These are phyloP conservation scores for Aspergillus ruber DNA, from an alignment of 2,329 filamentous ascomycete genomes.

Conservation along the genomic window DNA sequence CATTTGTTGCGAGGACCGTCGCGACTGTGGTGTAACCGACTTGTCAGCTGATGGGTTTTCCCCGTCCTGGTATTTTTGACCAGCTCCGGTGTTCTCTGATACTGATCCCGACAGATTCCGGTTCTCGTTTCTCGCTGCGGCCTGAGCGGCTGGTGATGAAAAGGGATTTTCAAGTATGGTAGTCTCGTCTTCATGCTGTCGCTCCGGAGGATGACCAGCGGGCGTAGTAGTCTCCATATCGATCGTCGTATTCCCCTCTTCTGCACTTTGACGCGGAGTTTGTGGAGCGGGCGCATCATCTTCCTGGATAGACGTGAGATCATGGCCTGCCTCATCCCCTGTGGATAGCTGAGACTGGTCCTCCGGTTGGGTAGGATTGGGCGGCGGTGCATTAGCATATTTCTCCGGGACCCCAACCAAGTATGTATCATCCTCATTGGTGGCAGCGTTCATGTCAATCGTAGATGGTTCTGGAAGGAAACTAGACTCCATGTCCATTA, in stretches of 20 bases:
- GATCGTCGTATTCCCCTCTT: slow-evolving; percentile 5
- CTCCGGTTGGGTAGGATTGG: slow-evolving; percentile 7
- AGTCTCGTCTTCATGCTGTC: slow-evolving; percentile 24
- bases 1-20: slow-evolving; percentile 16
- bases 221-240: slow-evolving; percentile 15
- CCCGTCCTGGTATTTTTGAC: slow-evolving; percentile 14
- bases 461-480: slow-evolving; percentile 53
- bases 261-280: slow-evolving; percentile 10
- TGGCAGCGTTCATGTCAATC: slow-evolving; percentile 27
- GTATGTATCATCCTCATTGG: slow-evolving; percentile 36
- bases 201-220: slow-evolving; percentile 5
- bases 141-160: slow-evolving; percentile 41
- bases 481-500: slow-evolving; percentile 59
- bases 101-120: slow-evolving; percentile 30
- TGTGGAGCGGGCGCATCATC: slow-evolving; percentile 6
- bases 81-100: slow-evolving; percentile 14
- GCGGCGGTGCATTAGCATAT: slow-evolving; percentile 11
- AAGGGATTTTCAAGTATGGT: slow-evolving; percentile 36
- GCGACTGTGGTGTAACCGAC: slow-evolving; percentile 14
- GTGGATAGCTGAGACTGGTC: slow-evolving; percentile 20
- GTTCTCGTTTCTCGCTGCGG: slow-evolving; percentile 34
- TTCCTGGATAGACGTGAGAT: slow-evolving; percentile 12
- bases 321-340: slow-evolving; percentile 17
- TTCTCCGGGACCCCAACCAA: slow-evolving; percentile 32
- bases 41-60: slow-evolving; percentile 11